A percentile compares a stretch with the other conserved stretches of the same genome.
These are phyloP conservation scores for Pyrus betulifolia DNA, from an alignment of 306 rosid species.

Conservation along the genomic window DNA sequence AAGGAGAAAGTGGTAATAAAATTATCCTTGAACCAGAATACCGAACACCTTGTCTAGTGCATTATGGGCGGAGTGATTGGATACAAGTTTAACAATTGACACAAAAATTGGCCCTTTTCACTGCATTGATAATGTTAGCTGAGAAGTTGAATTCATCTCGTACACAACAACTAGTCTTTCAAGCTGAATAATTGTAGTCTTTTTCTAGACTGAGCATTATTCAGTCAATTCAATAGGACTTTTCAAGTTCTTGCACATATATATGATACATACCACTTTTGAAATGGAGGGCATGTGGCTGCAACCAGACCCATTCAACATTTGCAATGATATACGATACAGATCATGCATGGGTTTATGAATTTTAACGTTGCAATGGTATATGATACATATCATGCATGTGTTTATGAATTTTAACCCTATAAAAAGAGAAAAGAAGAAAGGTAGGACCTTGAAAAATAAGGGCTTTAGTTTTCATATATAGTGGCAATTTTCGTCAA, in stretches of 20 bases:
- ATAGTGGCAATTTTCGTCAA: too few relatives aligned
- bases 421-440: too few relatives aligned
- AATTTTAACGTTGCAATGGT: too few relatives aligned
- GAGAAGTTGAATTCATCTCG: not conserved
- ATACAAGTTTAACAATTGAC: not conserved
- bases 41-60: conserved; percentile 9
- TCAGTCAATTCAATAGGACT: not conserved
- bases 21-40: not conserved
- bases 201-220: not conserved
- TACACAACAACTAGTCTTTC: not conserved
- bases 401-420: too few relatives aligned
- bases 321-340: too few relatives aligned
- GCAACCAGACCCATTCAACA: too few relatives aligned
- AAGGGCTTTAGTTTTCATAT: not conserved
- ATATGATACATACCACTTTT: too few relatives aligned
- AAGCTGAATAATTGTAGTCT: not conserved
- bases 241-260: not conserved
- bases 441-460: too few relatives aligned
- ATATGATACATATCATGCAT: too few relatives aligned
- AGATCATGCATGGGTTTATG: too few relatives aligned
- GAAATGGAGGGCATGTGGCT: too few relatives aligned
- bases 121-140: not conserved
- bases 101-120: not conserved
- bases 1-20: not conserved
- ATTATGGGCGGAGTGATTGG: conserved; percentile 41